Conservation (phyloP, 2,329 filamentous ascomycete genomes). For the Fusarium sp. region DNA sequence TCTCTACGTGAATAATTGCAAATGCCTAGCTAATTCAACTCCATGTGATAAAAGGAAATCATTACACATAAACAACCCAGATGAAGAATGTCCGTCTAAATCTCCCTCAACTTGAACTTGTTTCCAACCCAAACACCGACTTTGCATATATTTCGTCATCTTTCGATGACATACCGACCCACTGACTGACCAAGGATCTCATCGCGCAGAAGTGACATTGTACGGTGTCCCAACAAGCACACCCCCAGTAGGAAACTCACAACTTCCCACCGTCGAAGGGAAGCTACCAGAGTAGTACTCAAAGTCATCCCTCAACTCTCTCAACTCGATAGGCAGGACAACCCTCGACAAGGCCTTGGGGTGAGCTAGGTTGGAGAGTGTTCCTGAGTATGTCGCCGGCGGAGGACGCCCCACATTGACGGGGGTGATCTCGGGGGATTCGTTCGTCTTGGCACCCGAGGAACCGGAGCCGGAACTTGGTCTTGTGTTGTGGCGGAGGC, state of each 20-base stretch:
- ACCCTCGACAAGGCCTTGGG: slow-evolving; percentile 49
- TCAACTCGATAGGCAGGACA: slow-evolving; percentile 46
- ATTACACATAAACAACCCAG: slow-evolving; percentile 2
- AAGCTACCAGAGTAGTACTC: slow-evolving; percentile 49
- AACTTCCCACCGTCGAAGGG: slow-evolving; percentile 44
- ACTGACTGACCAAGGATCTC: background rate
- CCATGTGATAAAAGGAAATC: slow-evolving; percentile 11
- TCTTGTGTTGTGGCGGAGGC: slow-evolving; percentile 46
- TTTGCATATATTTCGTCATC: slow-evolving; percentile 29
- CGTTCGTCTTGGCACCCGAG: slow-evolving; percentile 29
- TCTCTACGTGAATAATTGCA: slow-evolving; percentile 37
- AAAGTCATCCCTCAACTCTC: slow-evolving; percentile 49
- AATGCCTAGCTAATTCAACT: slow-evolving; percentile 37
- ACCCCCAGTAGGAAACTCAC: slow-evolving; percentile 42
- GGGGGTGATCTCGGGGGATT: slow-evolving; percentile 26
- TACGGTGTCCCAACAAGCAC: slow-evolving; percentile 27
- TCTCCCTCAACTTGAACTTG: slow-evolving; percentile 1
- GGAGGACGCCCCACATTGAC: slow-evolving; percentile 39
- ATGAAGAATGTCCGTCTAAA: slow-evolving; percentile 35
- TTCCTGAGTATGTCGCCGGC: slow-evolving; percentile 44
- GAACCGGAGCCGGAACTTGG: slow-evolving; percentile 33
- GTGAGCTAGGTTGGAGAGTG: slow-evolving; percentile 49
- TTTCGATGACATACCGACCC: slow-evolving; percentile 5
- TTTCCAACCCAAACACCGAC: slow-evolving; percentile 34
- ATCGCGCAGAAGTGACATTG: slow-evolving; percentile 25